Evolutionary conservation across 2,329 filamentous ascomycete genomes (phyloP).

Genomic region (Westerdykella sp.): DNA sequence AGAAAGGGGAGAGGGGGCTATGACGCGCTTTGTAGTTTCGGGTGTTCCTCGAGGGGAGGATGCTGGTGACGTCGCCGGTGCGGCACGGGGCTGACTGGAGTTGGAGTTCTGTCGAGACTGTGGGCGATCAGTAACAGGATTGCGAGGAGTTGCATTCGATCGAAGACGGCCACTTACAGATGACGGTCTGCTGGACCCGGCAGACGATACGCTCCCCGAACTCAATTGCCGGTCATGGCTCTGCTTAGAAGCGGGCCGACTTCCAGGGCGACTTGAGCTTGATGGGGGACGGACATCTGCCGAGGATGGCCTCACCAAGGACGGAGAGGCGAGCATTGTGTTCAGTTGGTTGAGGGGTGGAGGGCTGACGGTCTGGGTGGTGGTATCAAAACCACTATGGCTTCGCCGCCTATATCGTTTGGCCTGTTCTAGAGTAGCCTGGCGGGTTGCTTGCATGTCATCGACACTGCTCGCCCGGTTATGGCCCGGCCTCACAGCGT

Average conservation of each 20-base stretch:
- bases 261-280: constrained; percentile 25
- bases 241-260: constrained; percentile 29
- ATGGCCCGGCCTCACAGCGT: constrained; percentile 41
- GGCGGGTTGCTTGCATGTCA: constrained; percentile 60
- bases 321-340: constrained; percentile 4
- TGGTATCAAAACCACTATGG: constrained; percentile 59
- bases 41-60: constrained; percentile 33
- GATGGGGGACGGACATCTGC: constrained; percentile 23
- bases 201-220: constrained; percentile 33
- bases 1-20: constrained; percentile 44
- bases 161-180: constrained; percentile 21
- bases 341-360: constrained; percentile 7
- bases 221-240: constrained; percentile 36
- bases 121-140: constrained; percentile 1
- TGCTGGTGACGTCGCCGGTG: constrained; percentile 10
- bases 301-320: constrained; percentile 10
- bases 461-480: constrained; percentile 59
- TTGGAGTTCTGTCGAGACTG: constrained; percentile 21
- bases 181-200: constrained; percentile 24
- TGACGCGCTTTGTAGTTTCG: constrained; percentile 38
- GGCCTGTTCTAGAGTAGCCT: constrained; percentile 56
- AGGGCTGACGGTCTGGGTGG: constrained; percentile 16
- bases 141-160: not conserved
- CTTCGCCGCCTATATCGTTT: constrained; percentile 78
- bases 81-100: constrained; percentile 7